Conservation (phyloP, 345 rosid species). For the Dimocarpus longan region DNA sequence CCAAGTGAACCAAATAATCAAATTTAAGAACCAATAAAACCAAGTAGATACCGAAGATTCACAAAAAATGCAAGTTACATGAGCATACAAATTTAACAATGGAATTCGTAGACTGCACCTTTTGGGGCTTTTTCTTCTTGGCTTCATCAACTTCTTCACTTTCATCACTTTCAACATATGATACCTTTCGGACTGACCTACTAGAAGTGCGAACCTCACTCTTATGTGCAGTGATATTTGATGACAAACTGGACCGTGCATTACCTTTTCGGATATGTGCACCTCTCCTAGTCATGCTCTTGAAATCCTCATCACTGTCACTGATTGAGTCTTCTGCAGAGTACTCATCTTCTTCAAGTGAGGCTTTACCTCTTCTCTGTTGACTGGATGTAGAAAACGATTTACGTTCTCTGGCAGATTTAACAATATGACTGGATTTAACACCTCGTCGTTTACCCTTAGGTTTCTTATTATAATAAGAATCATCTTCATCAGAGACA, state of each 20-base stretch:
- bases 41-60: neutral
- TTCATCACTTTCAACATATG: slow-evolving; percentile 99
- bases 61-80: neutral
- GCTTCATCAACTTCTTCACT: slow-evolving; percentile 92
- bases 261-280: slow-evolving; percentile 59
- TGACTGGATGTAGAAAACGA: slow-evolving; percentile 46
- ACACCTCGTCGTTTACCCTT: slow-evolving; percentile 55
- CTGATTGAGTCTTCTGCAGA: slow-evolving; percentile 73
- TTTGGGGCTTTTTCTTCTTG: slow-evolving; percentile 69
- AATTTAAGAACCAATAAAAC: slow-evolving; percentile 5
- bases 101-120: slow-evolving; percentile 49
- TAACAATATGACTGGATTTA: slow-evolving; percentile 58
- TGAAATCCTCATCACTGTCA: slow-evolving; percentile 64
- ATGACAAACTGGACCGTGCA: slow-evolving; percentile 46
- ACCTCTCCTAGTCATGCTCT: slow-evolving; percentile 63
- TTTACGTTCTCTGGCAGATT: slow-evolving; percentile 53
- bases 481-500: slow-evolving; percentile 73
- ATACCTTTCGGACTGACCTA: slow-evolving; percentile 92
- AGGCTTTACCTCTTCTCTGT: slow-evolving; percentile 61
- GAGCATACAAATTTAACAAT: neutral
- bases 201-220: slow-evolving; percentile 87
- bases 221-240: slow-evolving; percentile 46
- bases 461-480: slow-evolving; percentile 57
- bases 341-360: slow-evolving; percentile 68
- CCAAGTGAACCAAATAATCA: slow-evolving; percentile 9